Base-by-base conservation (phyloP, 371 early-diverging fungal genomes). In the Coemansia sp. region DNA sequence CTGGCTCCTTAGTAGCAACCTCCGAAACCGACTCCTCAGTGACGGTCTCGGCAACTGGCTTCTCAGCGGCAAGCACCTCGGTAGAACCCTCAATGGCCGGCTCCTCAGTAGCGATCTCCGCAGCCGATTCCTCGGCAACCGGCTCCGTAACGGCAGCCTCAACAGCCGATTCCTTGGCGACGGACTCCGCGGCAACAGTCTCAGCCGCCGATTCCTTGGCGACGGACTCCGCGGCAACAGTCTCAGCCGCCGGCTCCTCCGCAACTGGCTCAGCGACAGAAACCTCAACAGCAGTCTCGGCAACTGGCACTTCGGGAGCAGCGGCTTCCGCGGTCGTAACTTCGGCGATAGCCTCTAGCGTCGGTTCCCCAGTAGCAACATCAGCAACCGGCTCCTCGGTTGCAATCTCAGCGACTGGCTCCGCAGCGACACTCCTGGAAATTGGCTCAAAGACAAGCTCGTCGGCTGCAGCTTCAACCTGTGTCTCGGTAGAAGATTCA, bases 101-200 rank as follows among this genome's bases (percentile, higher is more conserved):
- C 8, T 10, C 10, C 13, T 41, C 43, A 6, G 6, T 39, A 14
- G 35, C 11, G 30, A 11, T 14, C 16, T 43, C 47, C 20, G 5
- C 20, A 26, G 20, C 34, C 16, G 3, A 4, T 9, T 57, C 35
- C 9, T 43, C 34, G 30, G 43, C 42, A 42, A 45, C 55, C 7
- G 54, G 30, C 7, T 57, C 43, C 26, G 26, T 1, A 3, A n/a
- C 42, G 13, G 16, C 26, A 26, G 30, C 55, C 26, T 58, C 49
- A 20, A 9, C 50, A 20, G n/a, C 40, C 3, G 51, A 7, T 45
- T 53, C 55, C 26, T 35, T 48, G 8, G 38, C 41, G 9, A 40
- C 36, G 20, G 41, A n/a, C 2, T 6, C 20, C 51, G 52, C 62
- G n/a, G 62, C 49, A 50, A 35, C 10, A 57, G 36, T 11, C 20